Base-by-base conservation (phyloP, 2,329 filamentous ascomycete species). In the Penicillium sp. region DNA sequence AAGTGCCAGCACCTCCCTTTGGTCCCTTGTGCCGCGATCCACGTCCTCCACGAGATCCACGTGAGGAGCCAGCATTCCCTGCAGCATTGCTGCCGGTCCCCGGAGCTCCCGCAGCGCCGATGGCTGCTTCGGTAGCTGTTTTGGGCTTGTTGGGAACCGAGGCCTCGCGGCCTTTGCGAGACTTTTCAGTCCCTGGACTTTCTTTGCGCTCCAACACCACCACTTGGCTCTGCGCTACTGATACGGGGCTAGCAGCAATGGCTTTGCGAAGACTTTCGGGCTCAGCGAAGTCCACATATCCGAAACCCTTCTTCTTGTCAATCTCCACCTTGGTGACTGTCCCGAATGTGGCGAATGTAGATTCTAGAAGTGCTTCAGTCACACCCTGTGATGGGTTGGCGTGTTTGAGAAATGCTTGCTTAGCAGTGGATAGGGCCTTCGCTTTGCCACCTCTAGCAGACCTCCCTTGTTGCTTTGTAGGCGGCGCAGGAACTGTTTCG, bases 291-390 rank as follows among this genome's bases (percentile, higher is more conserved):
- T 95, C 88, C 33, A 95, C 86, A 66, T 96, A 95, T 2, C 90
- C 92, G 62, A 95, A 95, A 0, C 90, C 90, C 69, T 96, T 96
- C 63, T 91, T 87, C 69, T 90, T 91, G 66, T 97, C 92, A 46
- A 97, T 92, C 61, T 96, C 92, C 14, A 95, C 88, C 57, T 83
- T 86, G 0, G 81, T 81, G 38, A 96, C 81, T 1, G 80, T 69
- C 1, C 92, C 92, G 60, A 89, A 95, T 0, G 74, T 70, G 37
- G 84, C 79, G 65, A 97, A 82, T 0, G 87, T 84, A 58, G 86
- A 80, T 60, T 86, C 84, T 1, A 97, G 81, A 0, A 90, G 72
- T 0, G 85, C 75, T 64, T 96, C 92, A 0, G 89, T 96, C 39
- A 96, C 88, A 12, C 92, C 92, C 65, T 96, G 92, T 0, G 90